A percentile compares a stretch with the other conserved stretches of the same genome.
These are phyloP conservation scores for Chlorophyllum brunneum DNA, from an alignment of 768 basidiomycete genomes.

Conservation along the genomic window DNA sequence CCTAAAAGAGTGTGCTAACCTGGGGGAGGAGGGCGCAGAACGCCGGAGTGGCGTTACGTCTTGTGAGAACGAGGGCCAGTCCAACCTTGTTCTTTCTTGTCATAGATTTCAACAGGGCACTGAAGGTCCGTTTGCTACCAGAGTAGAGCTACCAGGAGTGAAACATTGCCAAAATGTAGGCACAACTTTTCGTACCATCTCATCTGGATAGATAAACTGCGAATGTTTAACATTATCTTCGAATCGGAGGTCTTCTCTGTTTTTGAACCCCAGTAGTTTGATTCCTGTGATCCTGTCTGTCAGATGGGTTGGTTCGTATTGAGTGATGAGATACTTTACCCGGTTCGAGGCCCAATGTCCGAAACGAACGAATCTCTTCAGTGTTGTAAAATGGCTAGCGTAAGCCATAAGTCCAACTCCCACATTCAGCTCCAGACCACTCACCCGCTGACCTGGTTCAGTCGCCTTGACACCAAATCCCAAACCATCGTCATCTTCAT, in stretches of 20 bases:
- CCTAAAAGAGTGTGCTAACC: conserved; percentile 33
- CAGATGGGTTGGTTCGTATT: not conserved
- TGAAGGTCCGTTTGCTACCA: conserved; percentile 91
- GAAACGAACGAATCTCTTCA: conserved; percentile 80
- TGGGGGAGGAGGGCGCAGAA: conserved; percentile 90
- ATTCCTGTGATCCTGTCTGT: conserved; percentile 46
- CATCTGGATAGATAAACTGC: conserved; percentile 88
- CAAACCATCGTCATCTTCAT: conserved; percentile 27
- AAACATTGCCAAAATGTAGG: not conserved
- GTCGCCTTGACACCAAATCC: conserved; percentile 37
- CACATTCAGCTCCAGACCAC: conserved; percentile 11
- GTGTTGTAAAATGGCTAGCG: conserved; percentile 76
- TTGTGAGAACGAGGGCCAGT: conserved; percentile 63
- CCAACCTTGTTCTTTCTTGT: conserved; percentile 78
- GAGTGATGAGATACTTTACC: conserved; percentile 36
- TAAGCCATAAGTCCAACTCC: conserved; percentile 7
- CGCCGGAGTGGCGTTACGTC: conserved; percentile 68
- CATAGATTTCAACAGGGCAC: conserved; percentile 81
- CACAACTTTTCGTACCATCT: conserved; percentile 52
- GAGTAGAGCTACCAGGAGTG: conserved; percentile 57
- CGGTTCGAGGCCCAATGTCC: conserved; percentile 76
- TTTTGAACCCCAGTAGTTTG: conserved; percentile 91
- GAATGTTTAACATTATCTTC: conserved; percentile 94
- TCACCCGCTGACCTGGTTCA: conserved; percentile 49
- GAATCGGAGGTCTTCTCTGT: conserved; percentile 61